Base-by-base conservation (phyloP, 768 basidiomycete genomes). In the Asterophora parasitica region DNA sequence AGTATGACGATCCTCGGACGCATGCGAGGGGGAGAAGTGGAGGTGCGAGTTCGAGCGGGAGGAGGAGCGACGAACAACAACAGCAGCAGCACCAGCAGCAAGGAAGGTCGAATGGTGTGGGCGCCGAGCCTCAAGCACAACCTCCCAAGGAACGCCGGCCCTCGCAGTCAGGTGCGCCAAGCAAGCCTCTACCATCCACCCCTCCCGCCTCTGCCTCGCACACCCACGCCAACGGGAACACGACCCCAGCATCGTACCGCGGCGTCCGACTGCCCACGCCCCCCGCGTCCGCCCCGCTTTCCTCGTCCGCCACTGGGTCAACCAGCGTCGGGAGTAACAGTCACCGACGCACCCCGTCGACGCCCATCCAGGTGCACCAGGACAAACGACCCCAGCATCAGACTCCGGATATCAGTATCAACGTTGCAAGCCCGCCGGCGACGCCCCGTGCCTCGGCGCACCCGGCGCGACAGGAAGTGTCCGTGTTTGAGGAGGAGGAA, bases 1-100 rank as follows among this genome's bases (percentile, higher is more conserved):
- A 99, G 66, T 98, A 97, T 58, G 88, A 86, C 48, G 83, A 84
- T 46, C 76, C 77, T 4, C 62, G 54, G 36, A 19, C 36, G 15
- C 63, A 53, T 39, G 50, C 35, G 57, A 56, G 49, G 52, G 34
- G 48, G 35, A 39, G 52, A 58, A 58, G 64, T 34, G 49, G 58
- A 43, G 45, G 44, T 44, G 62, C 36, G 49, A 55, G n/a, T 15
- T 2, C 11, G 34, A 17, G 42, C 20, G 40, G 7, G 20, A 64
- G 64, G 55, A 64, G 54, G 53, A 68, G 62, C 31, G 65, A 68
- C 33, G 65, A 70, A 39, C 56, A 56, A 38, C 58, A 63, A 42
- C 44, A 32, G 10, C 50, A 49, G 11, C 45, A 46, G 16, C 48
- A 50, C 19, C 42, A 41, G 36, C 44, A 26, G 12, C 40, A 42